phyloP scores from a whole-genome alignment of 2,329 filamentous ascomycete species.

The Colletotrichum musae region DNA sequence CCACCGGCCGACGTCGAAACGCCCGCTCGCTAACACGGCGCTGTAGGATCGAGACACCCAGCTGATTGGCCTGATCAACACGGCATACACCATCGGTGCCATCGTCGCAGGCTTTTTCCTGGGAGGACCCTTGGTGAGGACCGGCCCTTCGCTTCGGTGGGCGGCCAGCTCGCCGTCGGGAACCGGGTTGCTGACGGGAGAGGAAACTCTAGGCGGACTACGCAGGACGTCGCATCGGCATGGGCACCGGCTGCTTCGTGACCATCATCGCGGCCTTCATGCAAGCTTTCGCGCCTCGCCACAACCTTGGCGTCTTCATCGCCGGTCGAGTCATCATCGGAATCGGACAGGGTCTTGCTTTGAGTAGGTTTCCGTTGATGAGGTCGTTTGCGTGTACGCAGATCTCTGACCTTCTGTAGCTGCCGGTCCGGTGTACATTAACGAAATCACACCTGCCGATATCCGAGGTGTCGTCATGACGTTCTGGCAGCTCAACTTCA shows the following conservation, averaged over 20 bases:
- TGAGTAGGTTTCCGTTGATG: constrained; percentile 63
- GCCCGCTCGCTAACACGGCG: neutral
- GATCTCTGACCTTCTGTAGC: constrained; percentile 53
- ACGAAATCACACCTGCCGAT: constrained; percentile 74
- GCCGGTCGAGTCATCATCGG: constrained; percentile 75
- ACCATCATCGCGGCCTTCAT: constrained; percentile 76
- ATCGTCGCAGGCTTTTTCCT: constrained; percentile 81
- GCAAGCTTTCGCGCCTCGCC: constrained; percentile 71
- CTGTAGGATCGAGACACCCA: constrained; percentile 55
- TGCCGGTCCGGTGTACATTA: constrained; percentile 79
- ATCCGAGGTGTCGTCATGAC: constrained; percentile 79
- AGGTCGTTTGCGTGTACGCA: neutral
- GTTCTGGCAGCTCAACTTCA: constrained; percentile 79
- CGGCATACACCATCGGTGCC: constrained; percentile 78
- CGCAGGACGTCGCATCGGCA: constrained; percentile 71
- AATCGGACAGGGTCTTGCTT: constrained; percentile 74
- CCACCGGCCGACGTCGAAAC: too few species aligned
- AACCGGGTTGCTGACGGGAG: neutral
- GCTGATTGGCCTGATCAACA: constrained; percentile 70
- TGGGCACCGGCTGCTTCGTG: constrained; percentile 71
- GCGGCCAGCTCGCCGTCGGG: too few species aligned
- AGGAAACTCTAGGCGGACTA: constrained; percentile 61
- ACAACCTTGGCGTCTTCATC: constrained; percentile 74
- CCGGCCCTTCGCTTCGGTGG: too few species aligned
- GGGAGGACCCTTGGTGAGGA: constrained; percentile 69